Evolutionary conservation across 2,329 filamentous ascomycete species (phyloP).

Genomic region (Clonostachys sp.): DNA sequence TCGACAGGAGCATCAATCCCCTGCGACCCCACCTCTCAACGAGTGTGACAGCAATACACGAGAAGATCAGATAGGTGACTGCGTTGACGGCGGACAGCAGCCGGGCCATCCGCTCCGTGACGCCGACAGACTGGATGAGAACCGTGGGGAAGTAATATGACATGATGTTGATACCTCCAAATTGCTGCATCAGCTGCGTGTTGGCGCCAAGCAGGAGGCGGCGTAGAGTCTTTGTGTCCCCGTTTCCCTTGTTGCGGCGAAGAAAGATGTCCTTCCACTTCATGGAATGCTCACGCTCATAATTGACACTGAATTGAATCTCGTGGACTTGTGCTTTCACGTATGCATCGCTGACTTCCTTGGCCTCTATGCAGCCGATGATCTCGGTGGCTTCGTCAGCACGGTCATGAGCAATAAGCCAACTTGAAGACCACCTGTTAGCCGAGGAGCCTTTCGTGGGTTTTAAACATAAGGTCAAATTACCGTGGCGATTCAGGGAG

Average conservation of each 20-base stretch:
- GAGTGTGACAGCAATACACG: slow-evolving; percentile 1
- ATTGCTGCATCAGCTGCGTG: too few relatives aligned
- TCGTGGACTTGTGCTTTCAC: neutral
- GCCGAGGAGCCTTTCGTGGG: too few relatives aligned
- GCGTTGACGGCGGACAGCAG: slow-evolving; percentile 6
- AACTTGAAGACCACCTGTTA: neutral
- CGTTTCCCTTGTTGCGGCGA: too few relatives aligned
- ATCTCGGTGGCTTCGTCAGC: slow-evolving; percentile 18
- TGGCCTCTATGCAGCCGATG: slow-evolving; percentile 4
- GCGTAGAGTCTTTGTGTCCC: too few relatives aligned
- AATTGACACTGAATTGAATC: too few relatives aligned
- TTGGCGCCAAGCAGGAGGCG: too few relatives aligned
- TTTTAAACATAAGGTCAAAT: too few relatives aligned
- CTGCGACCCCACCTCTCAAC: slow-evolving; percentile 2
- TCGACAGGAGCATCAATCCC: slow-evolving; percentile 1
- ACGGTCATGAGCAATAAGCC: slow-evolving; percentile 18
- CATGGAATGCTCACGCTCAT: too few relatives aligned
- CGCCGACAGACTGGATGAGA: slow-evolving; percentile 2
- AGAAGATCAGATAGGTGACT: slow-evolving; percentile 13
- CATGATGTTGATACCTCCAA: slow-evolving; percentile 16
- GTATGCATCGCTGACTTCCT: neutral
- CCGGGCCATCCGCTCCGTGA: slow-evolving; percentile 2
- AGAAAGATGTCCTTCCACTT: too few relatives aligned
- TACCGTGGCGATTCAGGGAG: slow-evolving; percentile 15
- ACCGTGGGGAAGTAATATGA: slow-evolving; percentile 16